These are phyloP conservation scores for Hyaloperonospora brassicae DNA, from an alignment of 352 stramenopile genomes.

Conservation along the genomic window DNA sequence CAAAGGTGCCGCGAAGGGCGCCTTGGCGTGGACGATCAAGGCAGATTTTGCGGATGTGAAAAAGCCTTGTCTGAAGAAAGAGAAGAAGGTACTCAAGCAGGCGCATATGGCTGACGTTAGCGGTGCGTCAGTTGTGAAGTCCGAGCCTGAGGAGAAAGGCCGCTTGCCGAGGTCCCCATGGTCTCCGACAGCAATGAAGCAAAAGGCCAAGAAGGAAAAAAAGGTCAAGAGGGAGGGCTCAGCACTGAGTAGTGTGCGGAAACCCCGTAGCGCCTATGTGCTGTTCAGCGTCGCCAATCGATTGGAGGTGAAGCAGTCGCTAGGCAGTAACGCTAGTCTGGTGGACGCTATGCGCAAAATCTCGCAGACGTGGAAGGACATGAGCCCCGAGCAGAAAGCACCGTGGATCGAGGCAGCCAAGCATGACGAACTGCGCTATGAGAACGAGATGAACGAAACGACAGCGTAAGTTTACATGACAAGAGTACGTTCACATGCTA, in stretches of 20 bases:
- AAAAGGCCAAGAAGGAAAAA: constrained; percentile 50
- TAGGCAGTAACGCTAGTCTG: constrained; percentile 39
- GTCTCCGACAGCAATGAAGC: constrained; percentile 65
- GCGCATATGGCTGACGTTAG: constrained; percentile 37
- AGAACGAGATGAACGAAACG: constrained; percentile 67
- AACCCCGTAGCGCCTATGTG: constrained; percentile 58
- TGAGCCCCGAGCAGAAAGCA: constrained; percentile 43
- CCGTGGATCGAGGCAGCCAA: constrained; percentile 56
- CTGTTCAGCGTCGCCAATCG: constrained; percentile 58
- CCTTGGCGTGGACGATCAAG: constrained; percentile 47
- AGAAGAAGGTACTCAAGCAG: constrained; percentile 38
- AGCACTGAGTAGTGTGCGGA: constrained; percentile 24
- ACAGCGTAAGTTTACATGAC: constrained; percentile 19
- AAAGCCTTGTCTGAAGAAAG: constrained; percentile 28
- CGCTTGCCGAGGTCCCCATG: constrained; percentile 54
- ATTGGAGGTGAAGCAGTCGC: constrained; percentile 38
- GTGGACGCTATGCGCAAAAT: constrained; percentile 58
- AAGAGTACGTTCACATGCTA: too few relatives aligned
- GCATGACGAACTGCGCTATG: constrained; percentile 56
- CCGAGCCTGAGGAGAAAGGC: constrained; percentile 14
- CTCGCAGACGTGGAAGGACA: constrained; percentile 44
- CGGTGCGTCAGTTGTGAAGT: constrained; percentile 19
- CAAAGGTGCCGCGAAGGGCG: constrained; percentile 37
- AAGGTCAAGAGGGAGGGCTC: constrained; percentile 30
- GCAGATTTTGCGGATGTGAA: constrained; percentile 31